phyloP scores from a whole-genome alignment of 306 rosid genomes.

The Delonix regia region DNA sequence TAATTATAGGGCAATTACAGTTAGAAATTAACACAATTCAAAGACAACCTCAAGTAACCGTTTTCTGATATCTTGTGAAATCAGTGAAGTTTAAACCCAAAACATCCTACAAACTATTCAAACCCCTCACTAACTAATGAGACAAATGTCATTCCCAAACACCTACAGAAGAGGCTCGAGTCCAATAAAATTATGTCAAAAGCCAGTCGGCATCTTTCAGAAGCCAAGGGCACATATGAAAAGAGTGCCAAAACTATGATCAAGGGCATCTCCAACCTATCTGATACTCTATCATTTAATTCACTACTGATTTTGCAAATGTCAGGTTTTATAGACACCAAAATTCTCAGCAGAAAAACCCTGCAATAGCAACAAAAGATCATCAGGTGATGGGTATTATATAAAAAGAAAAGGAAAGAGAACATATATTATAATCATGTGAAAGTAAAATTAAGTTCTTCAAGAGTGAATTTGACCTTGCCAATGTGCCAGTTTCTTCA shows the following conservation, averaged over 20 bases:
- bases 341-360: slow-evolving; percentile 19
- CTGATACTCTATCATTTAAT: background rate
- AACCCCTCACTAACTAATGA: background rate
- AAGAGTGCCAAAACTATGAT: background rate
- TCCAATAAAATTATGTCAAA: background rate
- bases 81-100: background rate
- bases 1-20: background rate
- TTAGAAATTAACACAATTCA: background rate
- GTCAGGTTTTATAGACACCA: background rate
- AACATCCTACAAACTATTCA: background rate
- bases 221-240: background rate
- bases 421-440: background rate
- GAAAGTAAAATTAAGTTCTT: slow-evolving; percentile 2
- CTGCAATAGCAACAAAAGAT: slow-evolving; percentile 21
- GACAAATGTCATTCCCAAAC: background rate
- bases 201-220: background rate
- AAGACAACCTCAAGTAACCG: background rate
- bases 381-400: slow-evolving; percentile 12
- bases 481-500: slow-evolving; percentile 31
- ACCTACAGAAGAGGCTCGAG: background rate
- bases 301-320: background rate
- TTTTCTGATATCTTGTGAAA: background rate
- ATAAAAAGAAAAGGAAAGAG: slow-evolving; percentile 11
- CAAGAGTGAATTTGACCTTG: slow-evolving; percentile 22
- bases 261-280: background rate